Evolutionary conservation across 2,329 filamentous ascomycete genomes (phyloP).

Genomic region (Alternaria viburni): DNA sequence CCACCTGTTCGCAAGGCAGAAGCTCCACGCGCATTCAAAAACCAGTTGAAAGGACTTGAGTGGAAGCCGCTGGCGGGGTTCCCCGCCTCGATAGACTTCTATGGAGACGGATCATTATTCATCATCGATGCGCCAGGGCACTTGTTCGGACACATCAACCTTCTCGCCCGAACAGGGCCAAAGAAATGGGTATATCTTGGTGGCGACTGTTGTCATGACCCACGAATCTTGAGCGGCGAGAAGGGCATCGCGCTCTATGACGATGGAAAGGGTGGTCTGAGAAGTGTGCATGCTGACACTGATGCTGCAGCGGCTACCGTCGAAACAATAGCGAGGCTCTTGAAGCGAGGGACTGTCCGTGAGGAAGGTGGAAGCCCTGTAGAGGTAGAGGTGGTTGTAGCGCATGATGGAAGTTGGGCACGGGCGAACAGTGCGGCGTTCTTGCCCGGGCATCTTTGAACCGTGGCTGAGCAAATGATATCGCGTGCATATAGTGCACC

Average conservation of each 20-base stretch:
- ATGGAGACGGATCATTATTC: conserved; percentile 55
- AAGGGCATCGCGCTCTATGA: conserved; percentile 60
- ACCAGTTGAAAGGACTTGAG: conserved; percentile 17
- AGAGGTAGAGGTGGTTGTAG: conserved; percentile 56
- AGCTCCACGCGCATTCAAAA: conserved; percentile 22
- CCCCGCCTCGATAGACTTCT: conserved; percentile 55
- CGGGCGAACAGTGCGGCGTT: conserved; percentile 46
- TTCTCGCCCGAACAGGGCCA: conserved; percentile 52
- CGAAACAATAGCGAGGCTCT: conserved; percentile 48
- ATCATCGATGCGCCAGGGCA: conserved; percentile 60
- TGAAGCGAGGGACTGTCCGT: conserved; percentile 25
- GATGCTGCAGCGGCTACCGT: conserved; percentile 54
- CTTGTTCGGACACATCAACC: conserved; percentile 59
- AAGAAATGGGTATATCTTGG: conserved; percentile 57
- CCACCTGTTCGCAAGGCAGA: conserved; percentile 38
- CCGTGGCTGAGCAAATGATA: background rate
- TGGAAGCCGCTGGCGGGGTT: conserved; percentile 57
- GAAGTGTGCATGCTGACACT: conserved; percentile 61
- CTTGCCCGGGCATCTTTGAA: conserved; percentile 27
- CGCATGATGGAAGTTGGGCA: conserved; percentile 59
- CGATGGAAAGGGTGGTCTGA: conserved; percentile 51
- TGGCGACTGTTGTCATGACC: conserved; percentile 63
- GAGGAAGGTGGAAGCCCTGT: conserved; percentile 33
- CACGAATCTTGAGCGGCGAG: conserved; percentile 58
- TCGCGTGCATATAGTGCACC: background rate